These are phyloP conservation scores for Plenodomus biglobosus DNA, from an alignment of 2,329 filamentous ascomycete species.

Conservation along the genomic window DNA sequence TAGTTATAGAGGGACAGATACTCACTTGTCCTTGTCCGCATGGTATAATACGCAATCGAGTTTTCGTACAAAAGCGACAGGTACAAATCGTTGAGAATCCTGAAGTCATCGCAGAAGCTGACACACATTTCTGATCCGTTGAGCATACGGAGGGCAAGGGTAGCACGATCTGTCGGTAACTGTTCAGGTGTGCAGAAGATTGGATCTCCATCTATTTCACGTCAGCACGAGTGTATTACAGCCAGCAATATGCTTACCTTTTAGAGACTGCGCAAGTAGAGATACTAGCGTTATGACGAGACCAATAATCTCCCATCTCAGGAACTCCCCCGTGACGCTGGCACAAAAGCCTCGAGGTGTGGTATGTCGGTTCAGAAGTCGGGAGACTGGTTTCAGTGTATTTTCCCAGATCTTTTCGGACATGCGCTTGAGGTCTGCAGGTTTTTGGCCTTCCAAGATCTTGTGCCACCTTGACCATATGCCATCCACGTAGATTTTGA, in stretches of 20 bases:
- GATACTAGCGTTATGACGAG: constrained; percentile 44
- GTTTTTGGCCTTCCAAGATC: constrained; percentile 24
- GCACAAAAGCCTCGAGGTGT: constrained; percentile 44
- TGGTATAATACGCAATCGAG: constrained; percentile 23
- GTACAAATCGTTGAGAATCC: constrained; percentile 38
- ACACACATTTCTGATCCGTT: constrained; percentile 36
- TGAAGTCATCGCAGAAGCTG: constrained; percentile 36
- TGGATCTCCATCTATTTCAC: constrained; percentile 31
- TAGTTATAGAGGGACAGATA: not conserved
- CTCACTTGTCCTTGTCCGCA: constrained; percentile 37
- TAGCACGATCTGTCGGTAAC: constrained; percentile 26
- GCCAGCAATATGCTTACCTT: constrained; percentile 17
- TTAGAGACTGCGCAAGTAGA: constrained; percentile 37
- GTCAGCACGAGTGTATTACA: constrained; percentile 1
- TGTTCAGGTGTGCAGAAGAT: constrained; percentile 37
- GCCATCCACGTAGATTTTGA: constrained; percentile 31
- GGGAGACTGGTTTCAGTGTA: constrained; percentile 40
- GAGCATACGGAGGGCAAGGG: constrained; percentile 26
- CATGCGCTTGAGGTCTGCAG: constrained; percentile 37
- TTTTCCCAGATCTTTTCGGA: constrained; percentile 49
- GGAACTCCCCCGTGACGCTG: constrained; percentile 42
- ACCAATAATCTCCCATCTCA: constrained; percentile 51
- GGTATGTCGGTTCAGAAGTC: constrained; percentile 39
- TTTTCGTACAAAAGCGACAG: constrained; percentile 41
- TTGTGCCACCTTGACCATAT: constrained; percentile 34